Base-by-base conservation (phyloP, 805 yeast species). In the Candida schatavii region DNA sequence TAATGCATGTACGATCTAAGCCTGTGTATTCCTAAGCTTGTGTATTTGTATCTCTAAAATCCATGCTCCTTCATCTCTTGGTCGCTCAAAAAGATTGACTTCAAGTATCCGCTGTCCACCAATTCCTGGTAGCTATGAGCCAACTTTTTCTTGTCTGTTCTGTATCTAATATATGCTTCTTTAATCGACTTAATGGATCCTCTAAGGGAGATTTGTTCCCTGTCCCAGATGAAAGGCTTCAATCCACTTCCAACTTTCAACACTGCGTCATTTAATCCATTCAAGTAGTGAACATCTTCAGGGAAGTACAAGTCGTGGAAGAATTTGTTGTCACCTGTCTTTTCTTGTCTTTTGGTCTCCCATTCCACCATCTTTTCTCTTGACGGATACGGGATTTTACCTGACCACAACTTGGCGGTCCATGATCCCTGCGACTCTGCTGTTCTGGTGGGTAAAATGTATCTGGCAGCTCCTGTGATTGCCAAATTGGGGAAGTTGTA, bases 281-380 rank as follows among this genome's bases (percentile, higher is more conserved):
- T 74, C 50, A 78, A 74, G 55, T 81, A 85, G 20, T 75, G 75
- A 1, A 75, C 79, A 49, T 85, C 93, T 35, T 62, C 62, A 9
- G 87, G 86, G 48, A 59, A 70, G 13, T 62, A 64, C 56, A 83
- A 55, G 43, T 71, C 75, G 52, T 64, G 70, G 49, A 59, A 56
- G 2, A 42, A 23, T 27, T 46, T 49, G 7, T 49, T 52, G 14
- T 31, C 25, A 1, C 69, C 70, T 39, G 55, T 55, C 18, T 29
- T 47, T 5, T 37, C 48, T 5, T 55, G 35, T 42, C 74, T 69
- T 19, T 46, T 45, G 9, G 46, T 43, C 42, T 69, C 71, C 44
- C 51, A 56, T 17, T 49, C 34, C 4, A 52, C 27, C 74, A 72
- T 73, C 19, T 59, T 64, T 21, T 56, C 59, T 15, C 50, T 37